Evolutionary conservation across 2,329 filamentous ascomycete genomes (phyloP).

Genomic region (Mollisia scopiformis): DNA sequence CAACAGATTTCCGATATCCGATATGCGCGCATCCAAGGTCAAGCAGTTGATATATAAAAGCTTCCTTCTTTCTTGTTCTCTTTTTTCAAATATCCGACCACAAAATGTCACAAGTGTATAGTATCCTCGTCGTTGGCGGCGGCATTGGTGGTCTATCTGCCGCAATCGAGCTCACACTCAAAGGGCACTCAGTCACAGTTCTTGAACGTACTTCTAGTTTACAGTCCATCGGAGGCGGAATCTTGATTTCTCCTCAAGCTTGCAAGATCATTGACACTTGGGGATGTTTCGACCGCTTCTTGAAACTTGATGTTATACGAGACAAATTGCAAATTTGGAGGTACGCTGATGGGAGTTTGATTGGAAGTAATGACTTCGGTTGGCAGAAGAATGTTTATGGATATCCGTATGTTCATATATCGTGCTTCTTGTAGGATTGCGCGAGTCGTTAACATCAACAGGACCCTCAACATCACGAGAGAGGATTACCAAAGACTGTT

Average conservation of each 20-base stretch:
- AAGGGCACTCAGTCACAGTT: conserved; percentile 3
- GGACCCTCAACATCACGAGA: background rate
- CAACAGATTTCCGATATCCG: background rate
- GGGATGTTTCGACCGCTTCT: conserved; percentile 1
- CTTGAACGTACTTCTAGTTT: conserved; percentile 2
- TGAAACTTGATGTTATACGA: background rate
- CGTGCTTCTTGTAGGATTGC: background rate
- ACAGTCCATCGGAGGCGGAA: conserved; percentile 1
- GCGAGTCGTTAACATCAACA: background rate
- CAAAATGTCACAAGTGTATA: background rate
- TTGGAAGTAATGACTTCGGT: background rate
- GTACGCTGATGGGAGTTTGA: conserved; percentile 4
- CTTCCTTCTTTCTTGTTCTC: background rate
- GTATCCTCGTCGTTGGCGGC: conserved; percentile 9
- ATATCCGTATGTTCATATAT: background rate
- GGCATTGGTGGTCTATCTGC: conserved; percentile 3
- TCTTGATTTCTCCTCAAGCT: conserved; percentile 1
- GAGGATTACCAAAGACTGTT: conserved; percentile 4
- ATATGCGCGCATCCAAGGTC: no score
- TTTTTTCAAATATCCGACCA: background rate
- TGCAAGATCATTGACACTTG: background rate
- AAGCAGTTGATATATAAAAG: no score
- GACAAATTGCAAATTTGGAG: background rate
- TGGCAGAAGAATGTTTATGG: conserved; percentile 4
- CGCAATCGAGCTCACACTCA: background rate